Evolutionary conservation across 345 rosid species (phyloP).

Genomic region (Salix purpurea): DNA sequence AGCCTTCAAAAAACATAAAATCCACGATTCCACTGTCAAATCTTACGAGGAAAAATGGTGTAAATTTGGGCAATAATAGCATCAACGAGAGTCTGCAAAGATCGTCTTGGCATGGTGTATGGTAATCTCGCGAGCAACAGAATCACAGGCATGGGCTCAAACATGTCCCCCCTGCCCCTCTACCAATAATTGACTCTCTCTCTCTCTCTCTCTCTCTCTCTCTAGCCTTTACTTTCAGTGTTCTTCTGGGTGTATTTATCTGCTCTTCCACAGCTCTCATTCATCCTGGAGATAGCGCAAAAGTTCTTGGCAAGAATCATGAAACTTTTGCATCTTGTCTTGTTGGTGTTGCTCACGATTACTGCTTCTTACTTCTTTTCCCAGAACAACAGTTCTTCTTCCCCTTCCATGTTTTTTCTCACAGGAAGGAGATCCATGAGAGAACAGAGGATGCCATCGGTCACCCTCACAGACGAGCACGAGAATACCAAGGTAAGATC

Average conservation of each 20-base stretch:
- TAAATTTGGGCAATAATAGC: too few relatives aligned
- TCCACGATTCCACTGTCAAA: too few relatives aligned
- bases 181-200: conserved; percentile 24
- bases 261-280: conserved; percentile 1
- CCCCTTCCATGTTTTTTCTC: conserved; percentile 5
- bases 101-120: background rate
- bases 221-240: background rate
- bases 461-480: background rate
- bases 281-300: background rate
- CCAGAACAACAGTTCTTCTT: conserved; percentile 12
- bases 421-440: conserved; percentile 21
- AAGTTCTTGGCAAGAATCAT: conserved; percentile 11
- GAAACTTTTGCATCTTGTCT: conserved; percentile 22
- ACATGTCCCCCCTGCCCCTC: conserved; percentile 14
- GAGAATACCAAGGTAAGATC: conserved; percentile 17
- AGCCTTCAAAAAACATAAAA: too few relatives aligned
- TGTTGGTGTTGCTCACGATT: conserved; percentile 15
- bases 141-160: conserved; percentile 14
- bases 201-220: background rate
- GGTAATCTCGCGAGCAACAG: background rate
- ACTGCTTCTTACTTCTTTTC: conserved; percentile 15
- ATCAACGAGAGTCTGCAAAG: background rate
- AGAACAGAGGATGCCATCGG: conserved; percentile 17
- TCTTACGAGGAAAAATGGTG: too few relatives aligned
- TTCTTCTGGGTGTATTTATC: conserved; percentile 1